Conservation (phyloP, 2,329 filamentous ascomycete genomes). For the Penicillium sp. region DNA sequence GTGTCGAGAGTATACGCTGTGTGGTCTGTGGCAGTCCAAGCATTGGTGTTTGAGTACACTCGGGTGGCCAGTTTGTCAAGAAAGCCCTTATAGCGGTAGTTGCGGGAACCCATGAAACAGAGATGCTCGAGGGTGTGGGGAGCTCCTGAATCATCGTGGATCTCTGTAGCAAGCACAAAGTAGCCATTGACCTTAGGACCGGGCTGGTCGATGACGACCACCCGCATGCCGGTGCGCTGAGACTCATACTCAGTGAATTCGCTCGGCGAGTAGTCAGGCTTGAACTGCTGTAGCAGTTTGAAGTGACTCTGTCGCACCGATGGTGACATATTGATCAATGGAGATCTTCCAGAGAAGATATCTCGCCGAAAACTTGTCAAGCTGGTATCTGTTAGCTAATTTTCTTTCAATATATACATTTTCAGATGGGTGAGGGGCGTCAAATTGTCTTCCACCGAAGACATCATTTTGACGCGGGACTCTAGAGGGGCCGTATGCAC, state of each 20-base stretch:
- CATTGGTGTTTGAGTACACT: conserved; percentile 91
- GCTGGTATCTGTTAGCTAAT: conserved; percentile 24
- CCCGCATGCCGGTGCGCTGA: conserved; percentile 87
- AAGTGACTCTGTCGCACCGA: conserved; percentile 60
- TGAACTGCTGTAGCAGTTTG: conserved; percentile 79
- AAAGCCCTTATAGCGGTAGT: conserved; percentile 90
- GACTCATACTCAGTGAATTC: conserved; percentile 95
- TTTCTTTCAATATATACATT: neutral
- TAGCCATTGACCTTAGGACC: conserved; percentile 95
- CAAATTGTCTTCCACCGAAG: neutral
- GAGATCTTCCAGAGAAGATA: conserved; percentile 20
- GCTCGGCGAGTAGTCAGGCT: conserved; percentile 84
- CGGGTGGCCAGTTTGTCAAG: conserved; percentile 91
- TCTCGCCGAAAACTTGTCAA: conserved; percentile 18
- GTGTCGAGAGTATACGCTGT: conserved; percentile 95
- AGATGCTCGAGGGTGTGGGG: conserved; percentile 83
- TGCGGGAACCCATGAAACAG: conserved; percentile 87
- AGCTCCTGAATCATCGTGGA: conserved; percentile 93
- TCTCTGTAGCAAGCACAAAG: conserved; percentile 94
- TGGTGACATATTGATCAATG: conserved; percentile 54
- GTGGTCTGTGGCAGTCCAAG: conserved; percentile 95
- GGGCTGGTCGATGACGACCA: conserved; percentile 85
- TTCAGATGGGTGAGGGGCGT: neutral
- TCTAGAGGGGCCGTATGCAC: conserved; percentile 12
- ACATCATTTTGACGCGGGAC: neutral